Evolutionary conservation across 1,284 basidiomycete genomes (phyloP).

Genomic region (Cutaneotrichosporon sp.): DNA sequence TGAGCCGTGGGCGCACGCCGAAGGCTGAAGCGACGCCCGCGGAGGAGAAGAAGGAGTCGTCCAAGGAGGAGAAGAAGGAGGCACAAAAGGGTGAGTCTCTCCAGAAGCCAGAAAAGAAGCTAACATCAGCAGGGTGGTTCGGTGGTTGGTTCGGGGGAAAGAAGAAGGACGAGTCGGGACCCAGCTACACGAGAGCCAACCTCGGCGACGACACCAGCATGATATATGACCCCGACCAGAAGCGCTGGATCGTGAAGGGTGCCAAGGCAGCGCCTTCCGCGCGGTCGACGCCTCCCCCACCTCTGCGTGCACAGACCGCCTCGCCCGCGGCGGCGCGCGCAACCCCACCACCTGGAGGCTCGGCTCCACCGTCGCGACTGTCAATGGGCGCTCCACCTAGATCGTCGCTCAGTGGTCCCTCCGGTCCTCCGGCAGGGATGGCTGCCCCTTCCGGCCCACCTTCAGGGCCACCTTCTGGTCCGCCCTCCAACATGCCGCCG

Average conservation of each 20-base stretch:
- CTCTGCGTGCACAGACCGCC: constrained; percentile 72
- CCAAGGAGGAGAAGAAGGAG: constrained; percentile 12
- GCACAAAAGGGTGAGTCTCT: constrained; percentile 13
- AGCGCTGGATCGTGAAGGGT: constrained; percentile 95
- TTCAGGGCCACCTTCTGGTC: constrained; percentile 13
- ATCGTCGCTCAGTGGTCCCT: neutral
- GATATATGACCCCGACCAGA: constrained; percentile 90
- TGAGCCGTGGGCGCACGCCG: constrained; percentile 39
- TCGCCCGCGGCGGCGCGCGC: constrained; percentile 60
- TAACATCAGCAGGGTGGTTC: constrained; percentile 47
- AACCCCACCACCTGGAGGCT: neutral
- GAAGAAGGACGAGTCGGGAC: constrained; percentile 55
- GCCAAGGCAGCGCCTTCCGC: constrained; percentile 61
- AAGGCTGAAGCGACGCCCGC: constrained; percentile 44
- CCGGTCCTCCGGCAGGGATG: neutral
- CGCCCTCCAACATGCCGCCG: neutral
- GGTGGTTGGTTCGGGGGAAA: constrained; percentile 68
- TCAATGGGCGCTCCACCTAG: neutral
- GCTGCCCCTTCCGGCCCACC: constrained; percentile 23
- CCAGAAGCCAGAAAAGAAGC: neutral
- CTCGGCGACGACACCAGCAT: constrained; percentile 89
- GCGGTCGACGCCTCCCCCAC: constrained; percentile 57
- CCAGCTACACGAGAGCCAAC: constrained; percentile 64
- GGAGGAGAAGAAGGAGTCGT: constrained; percentile 30
- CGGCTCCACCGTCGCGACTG: neutral